These are phyloP conservation scores for Bothriochloa decipiens DNA, from an alignment of 176 grass and related monocot species.

Conservation along the genomic window DNA sequence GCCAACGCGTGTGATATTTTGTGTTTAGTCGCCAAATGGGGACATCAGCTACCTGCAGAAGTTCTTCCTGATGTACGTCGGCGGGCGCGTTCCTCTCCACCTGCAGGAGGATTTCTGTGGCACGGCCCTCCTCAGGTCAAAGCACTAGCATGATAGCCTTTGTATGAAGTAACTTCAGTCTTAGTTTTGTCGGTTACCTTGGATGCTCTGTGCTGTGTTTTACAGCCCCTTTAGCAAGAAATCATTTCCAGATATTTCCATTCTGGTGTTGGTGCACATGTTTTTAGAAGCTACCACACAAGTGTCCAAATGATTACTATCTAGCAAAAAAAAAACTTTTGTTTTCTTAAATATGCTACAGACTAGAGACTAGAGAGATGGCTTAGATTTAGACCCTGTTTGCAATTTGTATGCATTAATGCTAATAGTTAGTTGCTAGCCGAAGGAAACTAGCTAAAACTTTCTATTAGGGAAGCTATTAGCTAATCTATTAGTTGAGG, in stretches of 20 bases:
- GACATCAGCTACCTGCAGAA: slow-evolving; percentile 90
- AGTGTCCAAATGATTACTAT: not conserved
- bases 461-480: not conserved
- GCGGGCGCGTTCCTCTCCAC: slow-evolving; percentile 71
- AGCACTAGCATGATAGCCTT: slow-evolving; percentile 30
- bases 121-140: slow-evolving; percentile 85
- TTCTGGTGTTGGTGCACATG: not conserved
- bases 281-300: slow-evolving; percentile 10
- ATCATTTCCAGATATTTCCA: not conserved
- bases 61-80: slow-evolving; percentile 91
- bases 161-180: not conserved
- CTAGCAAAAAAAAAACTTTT: not conserved
- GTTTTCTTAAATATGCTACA: not conserved
- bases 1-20: not conserved
- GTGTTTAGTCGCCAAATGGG: slow-evolving; percentile 74
- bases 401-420: not conserved
- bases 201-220: not conserved
- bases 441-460: not conserved
- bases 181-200: slow-evolving; percentile 13
- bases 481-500: not conserved
- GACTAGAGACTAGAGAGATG: not conserved
- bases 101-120: slow-evolving; percentile 96
- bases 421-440: not conserved
- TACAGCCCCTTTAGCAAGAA: not conserved
- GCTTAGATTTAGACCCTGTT: slow-evolving; percentile 6